phyloP scores from a whole-genome alignment of 106 monocot genomes.

The Xerophyta viscosa region DNA sequence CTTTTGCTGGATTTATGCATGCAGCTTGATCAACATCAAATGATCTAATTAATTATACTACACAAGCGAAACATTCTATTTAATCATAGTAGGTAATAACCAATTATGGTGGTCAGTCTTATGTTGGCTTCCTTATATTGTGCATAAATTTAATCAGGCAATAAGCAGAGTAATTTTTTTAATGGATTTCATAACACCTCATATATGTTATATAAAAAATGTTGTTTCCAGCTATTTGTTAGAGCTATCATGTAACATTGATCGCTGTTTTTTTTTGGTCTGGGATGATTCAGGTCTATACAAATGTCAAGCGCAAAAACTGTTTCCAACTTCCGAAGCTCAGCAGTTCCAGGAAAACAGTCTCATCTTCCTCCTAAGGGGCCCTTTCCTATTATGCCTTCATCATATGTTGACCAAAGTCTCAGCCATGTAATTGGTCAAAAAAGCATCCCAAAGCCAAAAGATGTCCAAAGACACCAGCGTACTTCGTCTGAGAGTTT shows the following conservation, averaged over 20 bases:
- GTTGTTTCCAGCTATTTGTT: neutral
- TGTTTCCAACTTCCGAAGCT: slow-evolving; percentile 18
- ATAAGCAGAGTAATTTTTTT: too few relatives aligned
- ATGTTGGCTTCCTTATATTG: too few relatives aligned
- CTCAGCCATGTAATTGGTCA: slow-evolving; percentile 14
- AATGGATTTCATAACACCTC: too few relatives aligned
- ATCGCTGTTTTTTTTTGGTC: neutral
- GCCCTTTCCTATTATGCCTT: slow-evolving; percentile 27
- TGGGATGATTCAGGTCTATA: neutral
- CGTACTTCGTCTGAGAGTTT: slow-evolving; percentile 86
- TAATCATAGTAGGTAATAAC: too few relatives aligned
- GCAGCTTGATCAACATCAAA: too few relatives aligned
- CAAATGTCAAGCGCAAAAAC: slow-evolving; percentile 42
- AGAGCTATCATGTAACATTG: neutral
- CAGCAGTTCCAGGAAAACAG: slow-evolving; percentile 40
- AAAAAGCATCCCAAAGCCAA: slow-evolving; percentile 21
- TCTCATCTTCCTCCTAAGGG: slow-evolving; percentile 55
- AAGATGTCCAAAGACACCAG: slow-evolving; percentile 33
- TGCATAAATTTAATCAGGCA: too few relatives aligned
- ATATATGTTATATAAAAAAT: too few relatives aligned
- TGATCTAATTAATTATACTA: too few relatives aligned
- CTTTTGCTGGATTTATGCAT: too few relatives aligned
- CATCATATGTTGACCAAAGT: slow-evolving; percentile 29
- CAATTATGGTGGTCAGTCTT: too few relatives aligned
- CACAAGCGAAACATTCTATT: too few relatives aligned